These are phyloP conservation scores for Leishmania lainsoni DNA, from an alignment of 208 protist genomes.

Conservation along the genomic window DNA sequence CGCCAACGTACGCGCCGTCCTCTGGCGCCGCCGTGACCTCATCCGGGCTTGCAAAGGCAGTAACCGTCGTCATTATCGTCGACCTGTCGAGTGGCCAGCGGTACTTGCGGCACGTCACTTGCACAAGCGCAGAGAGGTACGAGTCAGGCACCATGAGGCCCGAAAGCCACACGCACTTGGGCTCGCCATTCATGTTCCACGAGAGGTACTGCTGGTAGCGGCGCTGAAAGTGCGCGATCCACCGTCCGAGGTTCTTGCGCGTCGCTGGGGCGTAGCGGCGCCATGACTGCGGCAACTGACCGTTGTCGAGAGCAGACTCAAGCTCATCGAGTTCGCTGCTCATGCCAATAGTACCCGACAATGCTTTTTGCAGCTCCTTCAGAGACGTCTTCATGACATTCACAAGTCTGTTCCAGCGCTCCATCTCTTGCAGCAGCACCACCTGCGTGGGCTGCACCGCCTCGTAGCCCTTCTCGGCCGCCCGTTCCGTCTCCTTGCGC, in stretches of 20 bases:
- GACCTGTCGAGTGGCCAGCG: conserved; percentile 98
- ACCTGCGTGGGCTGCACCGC: conserved; percentile 94
- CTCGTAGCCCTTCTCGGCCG: conserved; percentile 62
- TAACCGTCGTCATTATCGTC: conserved; percentile 96
- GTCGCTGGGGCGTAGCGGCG: conserved; percentile 93
- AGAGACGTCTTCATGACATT: conserved; percentile 91
- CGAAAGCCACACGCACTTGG: conserved; percentile 98
- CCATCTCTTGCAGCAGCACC: conserved; percentile 98
- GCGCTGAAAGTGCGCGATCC: conserved; percentile 96
- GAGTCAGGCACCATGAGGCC: conserved; percentile 99
- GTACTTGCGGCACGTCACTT: conserved; percentile 97
- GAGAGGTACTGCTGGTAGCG: conserved; percentile 95
- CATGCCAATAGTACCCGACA: conserved; percentile 98
- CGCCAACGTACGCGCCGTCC: conserved; percentile 96
- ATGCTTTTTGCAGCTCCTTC: conserved; percentile 95
- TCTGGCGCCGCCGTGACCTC: conserved; percentile 83
- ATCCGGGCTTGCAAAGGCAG: conserved; percentile 61
- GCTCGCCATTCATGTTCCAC: conserved; percentile 96
- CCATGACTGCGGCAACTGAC: conserved; percentile 95
- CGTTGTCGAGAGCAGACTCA: conserved; percentile 92
- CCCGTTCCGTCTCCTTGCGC: conserved; percentile 73
- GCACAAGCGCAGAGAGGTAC: conserved; percentile 98
- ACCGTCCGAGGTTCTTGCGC: conserved; percentile 95
- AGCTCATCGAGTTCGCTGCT: conserved; percentile 96
- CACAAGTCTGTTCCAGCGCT: conserved; percentile 97